Conservation (phyloP, 192 early-diverging fungal genomes). For the Paraglomus occultum region DNA sequence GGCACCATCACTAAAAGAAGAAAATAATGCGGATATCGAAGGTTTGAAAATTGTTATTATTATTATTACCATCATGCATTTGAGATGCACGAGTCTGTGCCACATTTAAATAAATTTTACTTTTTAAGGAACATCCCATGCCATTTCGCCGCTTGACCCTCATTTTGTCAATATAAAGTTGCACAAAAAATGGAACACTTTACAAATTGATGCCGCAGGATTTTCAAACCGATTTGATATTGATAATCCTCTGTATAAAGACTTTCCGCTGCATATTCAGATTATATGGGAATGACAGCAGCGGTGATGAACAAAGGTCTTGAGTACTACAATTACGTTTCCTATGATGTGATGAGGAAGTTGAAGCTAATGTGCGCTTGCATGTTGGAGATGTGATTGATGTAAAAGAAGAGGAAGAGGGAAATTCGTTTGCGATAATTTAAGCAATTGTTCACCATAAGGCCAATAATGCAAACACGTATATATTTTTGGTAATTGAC, state of each 20-base stretch:
- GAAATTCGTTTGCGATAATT: constrained; percentile 1
- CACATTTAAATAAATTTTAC: background rate
- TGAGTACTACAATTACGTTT: constrained; percentile 14
- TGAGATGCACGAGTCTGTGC: too few species aligned
- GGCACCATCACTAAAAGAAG: background rate
- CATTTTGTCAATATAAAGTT: background rate
- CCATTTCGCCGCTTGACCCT: background rate
- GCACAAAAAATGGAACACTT: background rate
- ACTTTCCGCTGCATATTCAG: background rate
- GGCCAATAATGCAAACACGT: background rate
- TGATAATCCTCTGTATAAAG: background rate
- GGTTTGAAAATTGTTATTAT: too few species aligned
- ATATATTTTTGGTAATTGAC: too few species aligned
- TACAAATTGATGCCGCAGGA: background rate
- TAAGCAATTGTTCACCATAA: background rate
- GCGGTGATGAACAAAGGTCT: background rate
- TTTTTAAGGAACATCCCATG: background rate
- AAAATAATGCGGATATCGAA: background rate
- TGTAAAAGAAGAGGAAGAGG: background rate
- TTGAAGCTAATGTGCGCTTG: background rate
- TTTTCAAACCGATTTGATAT: constrained; percentile 3
- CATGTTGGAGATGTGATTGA: background rate
- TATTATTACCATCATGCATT: too few species aligned
- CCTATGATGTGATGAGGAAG: background rate
- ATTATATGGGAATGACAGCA: background rate